These are phyloP conservation scores for Entomortierella parvispora DNA, from an alignment of 192 early-diverging fungal species.

Conservation along the genomic window DNA sequence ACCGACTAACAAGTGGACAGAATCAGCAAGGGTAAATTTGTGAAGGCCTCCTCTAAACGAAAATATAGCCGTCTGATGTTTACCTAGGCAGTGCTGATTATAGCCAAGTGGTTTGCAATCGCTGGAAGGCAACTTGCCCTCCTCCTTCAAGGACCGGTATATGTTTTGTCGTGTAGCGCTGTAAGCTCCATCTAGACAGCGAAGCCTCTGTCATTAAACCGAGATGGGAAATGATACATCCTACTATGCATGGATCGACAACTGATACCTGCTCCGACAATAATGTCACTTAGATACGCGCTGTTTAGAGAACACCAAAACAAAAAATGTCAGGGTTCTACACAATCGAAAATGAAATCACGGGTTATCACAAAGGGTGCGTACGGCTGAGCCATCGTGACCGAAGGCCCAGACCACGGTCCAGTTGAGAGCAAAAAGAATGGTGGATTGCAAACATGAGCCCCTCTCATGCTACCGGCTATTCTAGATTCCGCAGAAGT, in stretches of 20 bases:
- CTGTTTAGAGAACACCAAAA: neutral
- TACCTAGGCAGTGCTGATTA: constrained; percentile 29
- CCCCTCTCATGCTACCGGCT: no score
- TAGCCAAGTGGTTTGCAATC: constrained; percentile 21
- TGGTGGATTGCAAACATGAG: neutral
- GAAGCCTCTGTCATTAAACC: no score
- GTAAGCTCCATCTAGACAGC: constrained; percentile 26
- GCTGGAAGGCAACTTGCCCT: constrained; percentile 8
- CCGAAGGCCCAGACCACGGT: neutral
- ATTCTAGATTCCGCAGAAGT: no score
- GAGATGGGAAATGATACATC: no score
- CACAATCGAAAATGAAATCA: neutral
- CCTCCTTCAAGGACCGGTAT: constrained; percentile 7
- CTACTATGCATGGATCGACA: no score
- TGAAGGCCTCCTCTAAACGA: no score
- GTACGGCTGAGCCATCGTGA: neutral
- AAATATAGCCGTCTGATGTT: no score
- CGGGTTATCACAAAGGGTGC: neutral
- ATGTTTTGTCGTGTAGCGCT: constrained; percentile 19
- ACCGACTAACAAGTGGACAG: no score
- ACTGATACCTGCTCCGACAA: constrained; percentile 26
- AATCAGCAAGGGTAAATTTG: no score
- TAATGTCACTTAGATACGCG: constrained; percentile 10
- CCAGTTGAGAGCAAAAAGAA: neutral
- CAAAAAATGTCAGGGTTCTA: neutral